Conservation (phyloP, 73 alveolate species). For the Uronychia binucleata region DNA sequence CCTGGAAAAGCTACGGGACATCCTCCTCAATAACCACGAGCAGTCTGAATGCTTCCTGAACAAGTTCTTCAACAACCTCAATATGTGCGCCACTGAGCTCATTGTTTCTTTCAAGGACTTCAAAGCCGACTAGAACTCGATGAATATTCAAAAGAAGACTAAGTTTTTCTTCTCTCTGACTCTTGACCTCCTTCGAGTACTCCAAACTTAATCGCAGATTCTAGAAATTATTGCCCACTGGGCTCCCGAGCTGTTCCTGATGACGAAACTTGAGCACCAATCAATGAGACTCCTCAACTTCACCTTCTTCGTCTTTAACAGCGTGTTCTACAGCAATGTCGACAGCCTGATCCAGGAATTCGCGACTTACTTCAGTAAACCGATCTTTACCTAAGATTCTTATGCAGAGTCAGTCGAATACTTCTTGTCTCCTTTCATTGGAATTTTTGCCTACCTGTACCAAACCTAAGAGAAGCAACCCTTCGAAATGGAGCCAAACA, state of each 20-base stretch:
- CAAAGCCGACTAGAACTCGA: slow-evolving; percentile 10
- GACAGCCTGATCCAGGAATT: background rate
- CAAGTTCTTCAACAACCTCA: slow-evolving; percentile 42
- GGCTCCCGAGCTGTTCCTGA: slow-evolving; percentile 5
- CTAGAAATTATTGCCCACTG: slow-evolving; percentile 1
- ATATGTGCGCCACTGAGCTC: slow-evolving; percentile 42
- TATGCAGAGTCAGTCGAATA: slow-evolving; percentile 3
- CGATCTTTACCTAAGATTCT: background rate
- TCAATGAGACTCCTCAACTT: slow-evolving; percentile 1
- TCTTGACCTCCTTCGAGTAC: slow-evolving; percentile 28
- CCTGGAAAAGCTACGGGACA: slow-evolving; percentile 13
- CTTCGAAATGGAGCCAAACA: background rate
- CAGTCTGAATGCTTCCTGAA: slow-evolving; percentile 45
- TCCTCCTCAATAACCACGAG: slow-evolving; percentile 9
- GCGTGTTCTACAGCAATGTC: background rate
- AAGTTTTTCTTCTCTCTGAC: slow-evolving; percentile 8
- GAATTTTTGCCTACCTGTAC: background rate
- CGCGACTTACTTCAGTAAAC: slow-evolving; percentile 1
- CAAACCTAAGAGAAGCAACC: background rate
- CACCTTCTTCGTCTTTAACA: background rate
- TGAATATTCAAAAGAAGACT: slow-evolving; percentile 22
- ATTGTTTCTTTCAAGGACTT: slow-evolving; percentile 53
- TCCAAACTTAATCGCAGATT: background rate
- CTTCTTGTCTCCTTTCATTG: slow-evolving; percentile 3
- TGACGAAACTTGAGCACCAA: background rate